phyloP scores from a whole-genome alignment of 2,329 filamentous ascomycete genomes.

The Apiospora sp. region DNA sequence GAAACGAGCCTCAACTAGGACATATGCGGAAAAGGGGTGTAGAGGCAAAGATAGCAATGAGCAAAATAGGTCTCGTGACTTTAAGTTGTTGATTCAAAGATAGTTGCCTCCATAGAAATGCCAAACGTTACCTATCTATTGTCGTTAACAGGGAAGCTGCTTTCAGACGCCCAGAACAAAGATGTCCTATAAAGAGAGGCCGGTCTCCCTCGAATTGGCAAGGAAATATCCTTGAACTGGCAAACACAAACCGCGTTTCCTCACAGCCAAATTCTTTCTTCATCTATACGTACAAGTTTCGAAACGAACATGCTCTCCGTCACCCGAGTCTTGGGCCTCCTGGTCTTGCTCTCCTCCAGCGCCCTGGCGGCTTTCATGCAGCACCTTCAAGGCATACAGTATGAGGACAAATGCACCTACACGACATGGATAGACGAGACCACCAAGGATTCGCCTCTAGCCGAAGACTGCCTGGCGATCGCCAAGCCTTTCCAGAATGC shows the following conservation, averaged over 20 bases:
- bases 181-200: background rate
- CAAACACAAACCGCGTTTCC: background rate
- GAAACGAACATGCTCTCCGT: background rate
- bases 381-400: background rate
- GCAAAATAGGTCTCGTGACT: background rate
- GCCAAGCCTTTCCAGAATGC: background rate
- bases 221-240: background rate
- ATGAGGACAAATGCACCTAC: background rate
- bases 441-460: background rate
- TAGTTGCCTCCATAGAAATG: background rate
- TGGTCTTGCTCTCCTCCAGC: background rate
- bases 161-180: background rate
- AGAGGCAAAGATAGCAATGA: background rate
- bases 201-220: background rate
- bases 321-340: background rate
- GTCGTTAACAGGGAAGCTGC: background rate
- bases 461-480: background rate
- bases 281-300: background rate
- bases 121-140: background rate
- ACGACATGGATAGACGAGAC: slow-evolving; percentile 4
- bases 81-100: background rate
- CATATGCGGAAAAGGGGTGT: background rate
- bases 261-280: background rate
- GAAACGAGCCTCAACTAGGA: background rate
- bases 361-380: background rate